Evolutionary conservation across 2,329 filamentous ascomycete genomes (phyloP).

Genomic region (Parafenestella ontariensis): DNA sequence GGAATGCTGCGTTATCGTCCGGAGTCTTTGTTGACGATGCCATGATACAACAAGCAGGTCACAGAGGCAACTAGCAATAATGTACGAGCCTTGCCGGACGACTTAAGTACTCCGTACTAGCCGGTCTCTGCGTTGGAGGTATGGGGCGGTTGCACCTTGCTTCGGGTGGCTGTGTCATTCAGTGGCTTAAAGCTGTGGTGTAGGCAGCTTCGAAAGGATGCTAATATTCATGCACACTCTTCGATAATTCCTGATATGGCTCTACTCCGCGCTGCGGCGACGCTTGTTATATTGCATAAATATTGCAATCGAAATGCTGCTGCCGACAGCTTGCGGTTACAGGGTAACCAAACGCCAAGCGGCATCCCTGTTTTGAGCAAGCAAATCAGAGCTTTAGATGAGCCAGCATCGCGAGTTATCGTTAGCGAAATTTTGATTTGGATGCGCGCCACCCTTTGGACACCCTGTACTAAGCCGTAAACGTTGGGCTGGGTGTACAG

Average conservation of each 20-base stretch:
- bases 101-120: background rate
- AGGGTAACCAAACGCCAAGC: no score
- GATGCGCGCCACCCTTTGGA: no score
- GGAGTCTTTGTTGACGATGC: slow-evolving; percentile 4
- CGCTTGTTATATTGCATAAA: slow-evolving; percentile 3
- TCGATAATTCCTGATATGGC: background rate
- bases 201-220: background rate
- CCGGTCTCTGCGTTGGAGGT: background rate
- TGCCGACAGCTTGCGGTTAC: slow-evolving; percentile 7
- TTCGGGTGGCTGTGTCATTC: slow-evolving; percentile 4
- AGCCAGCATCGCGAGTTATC: no score
- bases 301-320: background rate
- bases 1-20: slow-evolving; percentile 11
- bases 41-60: background rate
- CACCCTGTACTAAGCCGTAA: background rate
- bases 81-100: background rate
- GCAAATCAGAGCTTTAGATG: no score
- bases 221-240: slow-evolving; percentile 7
- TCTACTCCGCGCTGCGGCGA: slow-evolving; percentile 1
- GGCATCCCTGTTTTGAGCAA: no score
- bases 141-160: background rate
- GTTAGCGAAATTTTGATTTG: no score
- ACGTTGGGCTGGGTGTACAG: background rate
- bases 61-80: background rate
- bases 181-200: background rate